Percentiles rank a stretch among this genome's conserved stretches.
phyloP scores from a whole-genome alignment of 768 basidiomycete species.

The Dacryopinax primogenitus region DNA sequence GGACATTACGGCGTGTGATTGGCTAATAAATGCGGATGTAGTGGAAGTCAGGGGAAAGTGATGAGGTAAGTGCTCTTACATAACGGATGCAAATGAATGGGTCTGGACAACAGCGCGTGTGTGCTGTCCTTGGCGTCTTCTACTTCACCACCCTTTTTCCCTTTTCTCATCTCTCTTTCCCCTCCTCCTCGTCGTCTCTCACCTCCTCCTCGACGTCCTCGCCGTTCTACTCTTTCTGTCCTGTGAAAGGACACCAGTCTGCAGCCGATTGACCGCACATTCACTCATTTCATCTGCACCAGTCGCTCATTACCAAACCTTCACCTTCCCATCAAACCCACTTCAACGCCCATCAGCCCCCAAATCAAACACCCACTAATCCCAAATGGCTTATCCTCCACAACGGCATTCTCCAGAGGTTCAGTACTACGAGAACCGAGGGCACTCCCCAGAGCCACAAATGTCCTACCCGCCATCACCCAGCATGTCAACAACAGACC shows the following conservation, averaged over 20 bases:
- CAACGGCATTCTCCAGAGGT: neutral
- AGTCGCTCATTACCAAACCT: neutral
- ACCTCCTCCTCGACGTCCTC: neutral
- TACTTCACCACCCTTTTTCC: neutral
- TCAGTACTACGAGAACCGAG: neutral
- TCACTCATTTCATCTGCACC: neutral
- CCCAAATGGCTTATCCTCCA: neutral
- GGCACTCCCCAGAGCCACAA: neutral
- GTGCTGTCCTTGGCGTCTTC: neutral
- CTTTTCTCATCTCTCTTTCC: neutral
- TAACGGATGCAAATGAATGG: neutral
- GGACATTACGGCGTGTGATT: neutral
- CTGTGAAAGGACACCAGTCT: neutral
- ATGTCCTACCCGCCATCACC: neutral
- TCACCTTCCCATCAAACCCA: neutral
- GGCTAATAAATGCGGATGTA: neutral
- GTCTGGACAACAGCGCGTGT: neutral
- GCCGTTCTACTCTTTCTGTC: neutral
- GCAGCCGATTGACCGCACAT: conserved; percentile 5
- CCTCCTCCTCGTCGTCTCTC: neutral
- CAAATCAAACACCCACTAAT: neutral
- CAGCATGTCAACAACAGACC: neutral
- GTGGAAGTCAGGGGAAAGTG: neutral
- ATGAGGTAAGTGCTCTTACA: neutral
- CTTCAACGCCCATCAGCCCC: neutral